A percentile compares a stretch with the other conserved stretches of the same genome.
phyloP scores from a whole-genome alignment of 225 moss, liverwort and hornwort genomes.

The Marchantia polymorpha region DNA sequence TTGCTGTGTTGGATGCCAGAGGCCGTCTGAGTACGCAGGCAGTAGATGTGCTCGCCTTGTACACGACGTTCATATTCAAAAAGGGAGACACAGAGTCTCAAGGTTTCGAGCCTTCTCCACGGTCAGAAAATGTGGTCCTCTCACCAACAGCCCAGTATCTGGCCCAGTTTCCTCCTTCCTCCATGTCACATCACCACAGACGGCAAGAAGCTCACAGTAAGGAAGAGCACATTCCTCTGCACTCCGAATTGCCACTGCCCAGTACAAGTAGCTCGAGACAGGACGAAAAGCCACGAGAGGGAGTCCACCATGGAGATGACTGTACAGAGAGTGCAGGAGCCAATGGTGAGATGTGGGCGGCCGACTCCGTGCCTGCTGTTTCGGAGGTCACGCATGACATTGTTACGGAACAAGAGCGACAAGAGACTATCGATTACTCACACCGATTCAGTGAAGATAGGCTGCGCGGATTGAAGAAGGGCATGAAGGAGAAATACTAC shows the following conservation, averaged over 20 bases:
- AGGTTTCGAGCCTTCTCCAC: constrained; percentile 4
- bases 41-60: constrained; percentile 78
- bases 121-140: constrained; percentile 13
- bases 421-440: constrained; percentile 9
- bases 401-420: constrained; percentile 7
- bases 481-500: constrained; percentile 23
- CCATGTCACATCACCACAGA: constrained; percentile 4
- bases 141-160: constrained; percentile 17
- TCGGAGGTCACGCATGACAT: neutral
- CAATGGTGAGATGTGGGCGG: neutral
- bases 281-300: neutral
- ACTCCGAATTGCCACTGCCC: neutral
- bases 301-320: neutral
- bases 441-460: constrained; percentile 17
- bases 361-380: neutral
- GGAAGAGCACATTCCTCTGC: neutral
- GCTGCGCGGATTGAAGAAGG: constrained; percentile 16
- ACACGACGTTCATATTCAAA: constrained; percentile 90
- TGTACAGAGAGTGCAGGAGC: neutral
- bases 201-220: constrained; percentile 2
- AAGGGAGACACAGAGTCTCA: constrained; percentile 42
- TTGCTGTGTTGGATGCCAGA: constrained; percentile 63
- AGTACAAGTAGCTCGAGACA: constrained; percentile 6
- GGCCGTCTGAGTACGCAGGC: constrained; percentile 61
- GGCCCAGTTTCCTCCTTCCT: constrained; percentile 9